Evolutionary conservation across 208 protist genomes (phyloP).

Genomic region (Borovskyia barvae): DNA sequence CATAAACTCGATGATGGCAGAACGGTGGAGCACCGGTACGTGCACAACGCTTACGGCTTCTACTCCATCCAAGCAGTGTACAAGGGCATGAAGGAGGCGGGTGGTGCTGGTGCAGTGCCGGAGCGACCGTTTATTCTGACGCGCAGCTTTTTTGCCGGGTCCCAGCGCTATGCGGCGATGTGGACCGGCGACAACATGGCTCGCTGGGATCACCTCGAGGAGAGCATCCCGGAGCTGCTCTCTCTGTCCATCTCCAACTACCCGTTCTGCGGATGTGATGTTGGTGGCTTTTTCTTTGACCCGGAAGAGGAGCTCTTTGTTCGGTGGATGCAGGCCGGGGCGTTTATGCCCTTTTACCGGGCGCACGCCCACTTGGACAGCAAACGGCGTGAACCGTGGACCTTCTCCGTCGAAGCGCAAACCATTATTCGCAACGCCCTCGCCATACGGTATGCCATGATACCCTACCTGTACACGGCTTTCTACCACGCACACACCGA

Average conservation of each 20-base stretch:
- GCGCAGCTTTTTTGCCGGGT: conserved; percentile 98
- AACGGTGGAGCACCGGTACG: conserved; percentile 90
- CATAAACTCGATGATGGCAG: conserved; percentile 71
- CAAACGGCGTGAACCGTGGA: conserved; percentile 97
- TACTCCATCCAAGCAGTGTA: conserved; percentile 87
- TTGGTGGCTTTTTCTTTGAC: conserved; percentile 99
- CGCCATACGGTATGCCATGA: conserved; percentile 90
- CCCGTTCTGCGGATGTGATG: conserved; percentile 95
- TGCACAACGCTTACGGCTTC: conserved; percentile 98
- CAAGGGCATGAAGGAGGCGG: conserved; percentile 83
- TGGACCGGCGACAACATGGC: conserved; percentile 99
- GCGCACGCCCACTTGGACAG: conserved; percentile 96
- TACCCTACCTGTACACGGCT: conserved; percentile 97
- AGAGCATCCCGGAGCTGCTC: conserved; percentile 95
- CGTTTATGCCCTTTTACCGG: conserved; percentile 98
- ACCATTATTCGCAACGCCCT: conserved; percentile 69
- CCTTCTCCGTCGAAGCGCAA: conserved; percentile 82
- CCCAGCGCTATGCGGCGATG: conserved; percentile 95
- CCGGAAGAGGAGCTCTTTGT: conserved; percentile 94
- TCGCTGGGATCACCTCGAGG: conserved; percentile 94
- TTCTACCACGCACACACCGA: conserved; percentile 85
- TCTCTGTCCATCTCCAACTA: conserved; percentile 95
- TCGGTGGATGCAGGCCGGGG: conserved; percentile 97
- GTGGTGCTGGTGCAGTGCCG: conserved; percentile 12
- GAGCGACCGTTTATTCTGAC: conserved; percentile 97